These are phyloP conservation scores for Agrostemma githago DNA, from an alignment of 148 eudicot species.

Conservation along the genomic window DNA sequence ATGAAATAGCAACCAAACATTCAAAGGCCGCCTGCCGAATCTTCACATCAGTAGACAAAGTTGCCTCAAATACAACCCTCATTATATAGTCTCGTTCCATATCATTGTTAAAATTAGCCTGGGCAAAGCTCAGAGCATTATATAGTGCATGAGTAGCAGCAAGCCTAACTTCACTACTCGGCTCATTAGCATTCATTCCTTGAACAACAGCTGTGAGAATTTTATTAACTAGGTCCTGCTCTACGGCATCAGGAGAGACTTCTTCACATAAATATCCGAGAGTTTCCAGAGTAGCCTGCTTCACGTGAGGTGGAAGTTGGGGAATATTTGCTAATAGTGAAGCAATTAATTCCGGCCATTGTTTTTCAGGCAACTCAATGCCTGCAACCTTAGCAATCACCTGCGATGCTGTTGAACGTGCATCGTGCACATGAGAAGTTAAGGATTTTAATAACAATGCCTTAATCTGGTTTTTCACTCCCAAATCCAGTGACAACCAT, in stretches of 20 bases:
- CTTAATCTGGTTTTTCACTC: constrained; percentile 75
- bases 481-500: constrained; percentile 76
- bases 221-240: constrained; percentile 95
- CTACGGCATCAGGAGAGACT: constrained; percentile 81
- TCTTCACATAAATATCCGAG: constrained; percentile 94
- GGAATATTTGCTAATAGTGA: constrained; percentile 66
- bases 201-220: constrained; percentile 95
- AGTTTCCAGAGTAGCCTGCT: constrained; percentile 90
- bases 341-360: constrained; percentile 85
- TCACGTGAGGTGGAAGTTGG: constrained; percentile 84
- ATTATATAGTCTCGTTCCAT: constrained; percentile 93
- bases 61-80: constrained; percentile 92
- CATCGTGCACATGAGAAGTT: constrained; percentile 70
- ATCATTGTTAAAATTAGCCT: constrained; percentile 82
- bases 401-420: constrained; percentile 93
- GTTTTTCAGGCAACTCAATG: constrained; percentile 90
- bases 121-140: constrained; percentile 91
- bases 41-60: constrained; percentile 73
- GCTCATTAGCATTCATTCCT: constrained; percentile 61
- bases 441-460: constrained; percentile 76
- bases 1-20: constrained; percentile 87
- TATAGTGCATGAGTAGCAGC: constrained; percentile 87
- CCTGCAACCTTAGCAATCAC: constrained; percentile 97
- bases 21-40: constrained; percentile 93
- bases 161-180: constrained; percentile 73